phyloP scores from a whole-genome alignment of 768 basidiomycete species.

The Pleurotus cornucopiae region DNA sequence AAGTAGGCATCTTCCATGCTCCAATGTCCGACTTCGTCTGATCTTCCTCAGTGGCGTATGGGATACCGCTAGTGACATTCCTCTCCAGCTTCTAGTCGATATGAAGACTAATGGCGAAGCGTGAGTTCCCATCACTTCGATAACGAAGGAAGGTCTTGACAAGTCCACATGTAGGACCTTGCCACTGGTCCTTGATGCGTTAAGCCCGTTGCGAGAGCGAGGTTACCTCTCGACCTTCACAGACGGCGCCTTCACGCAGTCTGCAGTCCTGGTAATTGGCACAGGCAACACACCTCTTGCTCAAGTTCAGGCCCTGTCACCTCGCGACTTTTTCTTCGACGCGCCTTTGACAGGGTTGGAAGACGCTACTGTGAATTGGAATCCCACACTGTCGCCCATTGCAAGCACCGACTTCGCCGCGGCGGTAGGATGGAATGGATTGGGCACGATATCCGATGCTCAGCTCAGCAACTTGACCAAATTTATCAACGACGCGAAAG shows the following conservation, averaged over 20 bases:
- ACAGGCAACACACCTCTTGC: slow-evolving; percentile 50
- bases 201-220: slow-evolving; percentile 38
- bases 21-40: background rate
- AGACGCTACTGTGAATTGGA: slow-evolving; percentile 34
- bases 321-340: slow-evolving; percentile 49
- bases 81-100: slow-evolving; percentile 47
- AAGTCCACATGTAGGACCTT: slow-evolving; percentile 29
- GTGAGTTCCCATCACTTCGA: slow-evolving; percentile 22
- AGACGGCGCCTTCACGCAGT: slow-evolving; percentile 31
- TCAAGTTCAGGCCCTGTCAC: slow-evolving; percentile 36
- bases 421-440: slow-evolving; percentile 45
- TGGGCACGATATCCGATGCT: slow-evolving; percentile 34
- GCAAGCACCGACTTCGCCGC: slow-evolving; percentile 44
- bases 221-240: slow-evolving; percentile 44
- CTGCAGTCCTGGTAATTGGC: slow-evolving; percentile 40
- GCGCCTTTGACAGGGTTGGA: slow-evolving; percentile 40
- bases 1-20: slow-evolving; percentile 28
- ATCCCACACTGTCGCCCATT: slow-evolving; percentile 38
- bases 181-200: slow-evolving; percentile 36
- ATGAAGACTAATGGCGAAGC: slow-evolving; percentile 47
- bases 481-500: slow-evolving; percentile 40
- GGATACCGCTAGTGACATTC: slow-evolving; percentile 34
- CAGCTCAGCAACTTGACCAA: slow-evolving; percentile 33
- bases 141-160: background rate
- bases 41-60: slow-evolving; percentile 40